A percentile compares a stretch with the other conserved stretches of the same genome.
Conservation (phyloP, 139 green algal species). For the Tetraselmis chui region DNA sequence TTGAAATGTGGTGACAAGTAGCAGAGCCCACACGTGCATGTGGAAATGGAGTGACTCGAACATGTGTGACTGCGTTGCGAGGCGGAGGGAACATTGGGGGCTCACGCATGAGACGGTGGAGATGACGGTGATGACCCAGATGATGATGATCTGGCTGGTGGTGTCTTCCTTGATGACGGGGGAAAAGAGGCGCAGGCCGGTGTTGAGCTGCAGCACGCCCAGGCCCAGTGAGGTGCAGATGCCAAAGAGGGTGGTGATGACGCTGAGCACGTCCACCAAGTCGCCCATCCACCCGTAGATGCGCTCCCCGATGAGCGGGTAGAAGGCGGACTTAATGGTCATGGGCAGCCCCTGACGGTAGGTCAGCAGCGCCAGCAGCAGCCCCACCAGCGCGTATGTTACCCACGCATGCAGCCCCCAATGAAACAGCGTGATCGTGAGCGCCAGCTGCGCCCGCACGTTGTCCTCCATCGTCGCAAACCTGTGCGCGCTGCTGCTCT, state of each 20-base stretch:
- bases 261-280: constrained; percentile 23
- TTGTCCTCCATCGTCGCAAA: constrained; percentile 16
- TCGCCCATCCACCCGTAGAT: constrained; percentile 28
- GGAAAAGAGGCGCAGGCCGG: constrained; percentile 11
- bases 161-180: background rate
- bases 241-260: constrained; percentile 23
- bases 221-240: constrained; percentile 34
- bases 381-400: constrained; percentile 18
- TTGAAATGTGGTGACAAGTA: no score
- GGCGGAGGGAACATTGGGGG: no score
- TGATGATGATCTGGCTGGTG: constrained; percentile 16
- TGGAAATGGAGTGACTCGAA: no score
- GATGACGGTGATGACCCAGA: constrained; percentile 28
- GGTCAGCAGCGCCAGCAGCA: constrained; percentile 15
- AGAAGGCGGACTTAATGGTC: constrained; percentile 24
- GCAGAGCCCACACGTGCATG: no score
- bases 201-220: constrained; percentile 19
- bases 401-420: constrained; percentile 31
- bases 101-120: constrained; percentile 15
- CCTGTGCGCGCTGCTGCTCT: background rate
- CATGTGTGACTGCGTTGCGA: no score
- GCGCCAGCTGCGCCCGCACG: constrained; percentile 23
- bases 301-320: constrained; percentile 27
- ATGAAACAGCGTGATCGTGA: constrained; percentile 25
- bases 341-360: constrained; percentile 22